Conservation (phyloP, 192 early-diverging fungal genomes). For the Mortierella hygrophila region DNA sequence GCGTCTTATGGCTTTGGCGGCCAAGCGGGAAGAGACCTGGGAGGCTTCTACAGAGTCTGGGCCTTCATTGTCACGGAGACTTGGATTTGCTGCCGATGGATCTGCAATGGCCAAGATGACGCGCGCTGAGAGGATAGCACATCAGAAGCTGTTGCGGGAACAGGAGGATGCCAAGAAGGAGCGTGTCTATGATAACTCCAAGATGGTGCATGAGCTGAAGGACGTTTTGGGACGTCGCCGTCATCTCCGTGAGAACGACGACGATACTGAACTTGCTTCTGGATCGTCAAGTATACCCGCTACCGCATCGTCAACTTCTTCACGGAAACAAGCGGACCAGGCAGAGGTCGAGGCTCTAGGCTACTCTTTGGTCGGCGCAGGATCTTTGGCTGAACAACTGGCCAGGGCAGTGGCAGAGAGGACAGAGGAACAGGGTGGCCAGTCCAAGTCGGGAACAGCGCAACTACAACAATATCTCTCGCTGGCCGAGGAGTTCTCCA, state of each 20-base stretch:
- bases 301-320: neutral
- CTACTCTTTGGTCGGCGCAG: constrained; percentile 1
- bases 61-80: neutral
- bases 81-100: constrained; percentile 1
- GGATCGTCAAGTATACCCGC: neutral
- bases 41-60: constrained; percentile 57
- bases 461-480: neutral
- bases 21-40: constrained; percentile 62
- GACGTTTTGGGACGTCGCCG: constrained; percentile 64
- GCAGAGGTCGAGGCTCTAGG: neutral
- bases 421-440: neutral
- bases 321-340: neutral
- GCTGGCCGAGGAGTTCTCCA: constrained; percentile 14
- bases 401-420: neutral
- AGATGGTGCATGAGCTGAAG: constrained; percentile 71
- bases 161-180: constrained; percentile 56
- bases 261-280: neutral
- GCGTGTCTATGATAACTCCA: constrained; percentile 53
- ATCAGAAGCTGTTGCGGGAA: constrained; percentile 58
- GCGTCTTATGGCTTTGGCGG: constrained; percentile 26
- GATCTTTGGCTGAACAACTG: neutral
- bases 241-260: constrained; percentile 36
- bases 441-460: neutral
- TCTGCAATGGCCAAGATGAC: constrained; percentile 48
- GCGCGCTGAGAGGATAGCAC: constrained; percentile 63